Conservation (phyloP, 306 rosid species). For the Cucumis hystrix region DNA sequence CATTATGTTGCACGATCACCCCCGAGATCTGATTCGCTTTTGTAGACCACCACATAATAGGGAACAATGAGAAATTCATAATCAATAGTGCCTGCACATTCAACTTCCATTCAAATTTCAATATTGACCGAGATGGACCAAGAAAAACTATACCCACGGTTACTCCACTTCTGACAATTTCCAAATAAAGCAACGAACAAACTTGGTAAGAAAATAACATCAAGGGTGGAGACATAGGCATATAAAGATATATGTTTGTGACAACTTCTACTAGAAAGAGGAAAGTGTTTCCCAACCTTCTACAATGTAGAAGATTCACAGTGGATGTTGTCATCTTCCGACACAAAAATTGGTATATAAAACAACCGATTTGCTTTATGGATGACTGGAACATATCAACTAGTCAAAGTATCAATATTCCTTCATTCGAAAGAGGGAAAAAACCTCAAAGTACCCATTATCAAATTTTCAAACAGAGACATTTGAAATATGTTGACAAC, state of each 20-base stretch:
- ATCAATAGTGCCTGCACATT: too few species aligned
- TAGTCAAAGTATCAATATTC: neutral
- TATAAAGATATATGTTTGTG: neutral
- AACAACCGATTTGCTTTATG: neutral
- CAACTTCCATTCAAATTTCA: too few species aligned
- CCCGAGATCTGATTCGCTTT: too few species aligned
- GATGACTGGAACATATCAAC: neutral
- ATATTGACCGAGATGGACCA: too few species aligned
- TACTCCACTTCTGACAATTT: too few species aligned
- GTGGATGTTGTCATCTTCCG: conserved; percentile 14
- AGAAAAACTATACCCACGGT: too few species aligned
- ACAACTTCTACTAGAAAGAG: neutral
- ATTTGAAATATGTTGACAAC: neutral
- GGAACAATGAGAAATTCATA: too few species aligned
- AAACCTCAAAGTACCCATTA: neutral
- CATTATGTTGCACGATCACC: too few species aligned
- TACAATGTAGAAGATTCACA: neutral
- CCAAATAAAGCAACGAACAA: neutral
- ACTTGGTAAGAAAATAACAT: neutral
- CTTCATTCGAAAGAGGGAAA: neutral
- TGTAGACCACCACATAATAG: too few species aligned
- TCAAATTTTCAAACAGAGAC: neutral
- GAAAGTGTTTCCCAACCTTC: neutral
- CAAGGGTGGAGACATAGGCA: neutral
- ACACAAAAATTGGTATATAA: conserved; percentile 13